Base-by-base conservation (phyloP, 1,284 basidiomycete genomes). In the Paramarasmius palmivorus region DNA sequence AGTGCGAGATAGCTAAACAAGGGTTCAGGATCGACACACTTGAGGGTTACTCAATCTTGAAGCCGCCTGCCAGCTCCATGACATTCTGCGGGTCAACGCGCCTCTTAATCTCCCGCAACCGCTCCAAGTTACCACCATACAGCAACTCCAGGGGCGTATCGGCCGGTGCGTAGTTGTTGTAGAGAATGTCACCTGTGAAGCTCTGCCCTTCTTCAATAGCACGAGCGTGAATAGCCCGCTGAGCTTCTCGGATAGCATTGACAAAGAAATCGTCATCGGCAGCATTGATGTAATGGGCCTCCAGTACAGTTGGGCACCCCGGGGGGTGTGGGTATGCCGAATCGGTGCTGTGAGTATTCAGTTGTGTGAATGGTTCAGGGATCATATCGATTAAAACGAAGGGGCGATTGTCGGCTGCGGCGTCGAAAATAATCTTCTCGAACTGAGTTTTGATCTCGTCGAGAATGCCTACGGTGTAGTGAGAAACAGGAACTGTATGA, bases 81-180 rank as follows among this genome's bases (percentile, higher is more conserved):
- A n/a, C n/a, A n/a, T n/a, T n/a, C n/a, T n/a, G n/a, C n/a, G n/a
- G n/a, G n/a, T n/a, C n/a, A n/a, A n/a, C n/a, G n/a, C n/a, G n/a
- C n/a, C n/a, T n/a, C n/a, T n/a, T n/a, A n/a, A n/a, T n/a, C n/a
- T n/a, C n/a, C n/a, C n/a, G 25, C 17, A 48, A 48, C 22, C 46
- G 26, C 23, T 26, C 23, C 10, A 48, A 15, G 17, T 34, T 32
- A 34, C 34, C 46, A 14, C 46, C 46, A 34, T 48, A 48, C 15
- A 48, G n/a, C 25, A 48, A 36, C 26, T 48, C 46, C 23, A 48
- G 26, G 4, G 46, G 46, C 4, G 46, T 48, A 15, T 29, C 26
- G 4, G 46, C 46, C 14, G 34, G 23, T 14, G 46, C 46, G 22
- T 32, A 48, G 17, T 48, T 48, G 12, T 22, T 14, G 17, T 34